phyloP scores from a whole-genome alignment of 2,329 filamentous ascomycete species.

The Cercospora nicotianae region DNA sequence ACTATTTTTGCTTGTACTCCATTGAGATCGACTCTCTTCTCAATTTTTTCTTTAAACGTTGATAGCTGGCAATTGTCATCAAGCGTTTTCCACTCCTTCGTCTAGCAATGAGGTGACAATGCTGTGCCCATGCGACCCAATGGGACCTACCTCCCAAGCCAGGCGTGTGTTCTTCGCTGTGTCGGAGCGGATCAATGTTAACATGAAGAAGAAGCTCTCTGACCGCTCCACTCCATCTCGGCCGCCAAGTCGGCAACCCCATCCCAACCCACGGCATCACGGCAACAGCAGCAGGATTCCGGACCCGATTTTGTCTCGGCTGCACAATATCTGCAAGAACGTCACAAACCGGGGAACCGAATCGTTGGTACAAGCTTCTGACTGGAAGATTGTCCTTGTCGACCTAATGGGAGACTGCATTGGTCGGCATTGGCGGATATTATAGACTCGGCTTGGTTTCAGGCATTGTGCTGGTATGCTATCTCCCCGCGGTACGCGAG shows the following conservation, averaged over 20 bases:
- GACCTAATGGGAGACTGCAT: constrained; percentile 8
- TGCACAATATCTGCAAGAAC: background rate
- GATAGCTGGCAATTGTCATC: too few relatives aligned
- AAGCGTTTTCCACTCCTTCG: too few relatives aligned
- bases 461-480: constrained; percentile 4
- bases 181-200: too few relatives aligned
- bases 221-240: background rate
- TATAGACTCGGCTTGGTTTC: background rate
- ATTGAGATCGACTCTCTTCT: too few relatives aligned
- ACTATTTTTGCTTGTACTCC: too few relatives aligned
- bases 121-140: too few relatives aligned
- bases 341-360: background rate
- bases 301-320: constrained; percentile 3
- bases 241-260: background rate
- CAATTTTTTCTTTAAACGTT: too few relatives aligned
- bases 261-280: background rate
- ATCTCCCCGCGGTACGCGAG: background rate
- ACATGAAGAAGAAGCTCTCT: background rate
- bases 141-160: too few relatives aligned
- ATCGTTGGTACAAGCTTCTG: background rate
- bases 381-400: background rate
- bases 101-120: too few relatives aligned
- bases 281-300: background rate
- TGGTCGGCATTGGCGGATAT: constrained; percentile 12
- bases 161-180: too few relatives aligned